These are phyloP conservation scores for Aquanectria penicillioides DNA, from an alignment of 2,329 filamentous ascomycete species.

Conservation along the genomic window DNA sequence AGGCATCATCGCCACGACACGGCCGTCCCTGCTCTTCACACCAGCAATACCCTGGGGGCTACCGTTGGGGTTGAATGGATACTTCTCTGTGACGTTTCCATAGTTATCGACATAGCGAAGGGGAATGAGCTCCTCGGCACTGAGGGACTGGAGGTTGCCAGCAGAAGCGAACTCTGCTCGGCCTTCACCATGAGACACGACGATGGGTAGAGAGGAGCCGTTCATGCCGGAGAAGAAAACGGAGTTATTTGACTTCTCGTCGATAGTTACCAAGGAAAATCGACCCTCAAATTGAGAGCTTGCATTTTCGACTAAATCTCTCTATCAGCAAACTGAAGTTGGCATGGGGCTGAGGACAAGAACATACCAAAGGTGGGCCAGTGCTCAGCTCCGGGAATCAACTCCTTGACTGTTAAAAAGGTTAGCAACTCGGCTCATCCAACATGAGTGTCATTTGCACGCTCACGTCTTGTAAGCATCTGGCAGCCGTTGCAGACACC, in stretches of 20 bases:
- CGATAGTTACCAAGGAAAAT: conserved; percentile 40
- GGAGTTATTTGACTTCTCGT: conserved; percentile 38
- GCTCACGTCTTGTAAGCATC: conserved; percentile 76
- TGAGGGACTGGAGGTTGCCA: conserved; percentile 63
- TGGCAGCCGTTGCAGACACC: conserved; percentile 99
- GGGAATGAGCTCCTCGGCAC: conserved; percentile 75
- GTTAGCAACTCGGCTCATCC: conserved; percentile 4
- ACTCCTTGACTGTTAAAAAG: conserved; percentile 34
- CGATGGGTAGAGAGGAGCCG: conserved; percentile 41
- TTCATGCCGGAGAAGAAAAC: conserved; percentile 41
- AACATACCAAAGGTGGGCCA: conserved; percentile 68
- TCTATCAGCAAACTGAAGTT: no score
- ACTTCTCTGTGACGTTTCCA: conserved; percentile 78
- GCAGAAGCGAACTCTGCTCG: conserved; percentile 75
- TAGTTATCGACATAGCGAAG: conserved; percentile 87
- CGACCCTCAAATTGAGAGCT: conserved; percentile 43
- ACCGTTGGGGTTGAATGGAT: conserved; percentile 90
- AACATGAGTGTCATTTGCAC: background rate
- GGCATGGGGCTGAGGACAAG: background rate
- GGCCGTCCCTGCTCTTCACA: conserved; percentile 79
- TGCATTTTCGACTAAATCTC: conserved; percentile 78
- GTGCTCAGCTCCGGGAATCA: conserved; percentile 41
- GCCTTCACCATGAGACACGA: conserved; percentile 65
- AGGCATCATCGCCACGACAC: conserved; percentile 90
- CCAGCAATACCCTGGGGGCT: conserved; percentile 84